A percentile compares a stretch with the other conserved stretches of the same genome.
Conservation (phyloP, 2,329 filamentous ascomycete genomes). For the Trichoderma sp. region DNA sequence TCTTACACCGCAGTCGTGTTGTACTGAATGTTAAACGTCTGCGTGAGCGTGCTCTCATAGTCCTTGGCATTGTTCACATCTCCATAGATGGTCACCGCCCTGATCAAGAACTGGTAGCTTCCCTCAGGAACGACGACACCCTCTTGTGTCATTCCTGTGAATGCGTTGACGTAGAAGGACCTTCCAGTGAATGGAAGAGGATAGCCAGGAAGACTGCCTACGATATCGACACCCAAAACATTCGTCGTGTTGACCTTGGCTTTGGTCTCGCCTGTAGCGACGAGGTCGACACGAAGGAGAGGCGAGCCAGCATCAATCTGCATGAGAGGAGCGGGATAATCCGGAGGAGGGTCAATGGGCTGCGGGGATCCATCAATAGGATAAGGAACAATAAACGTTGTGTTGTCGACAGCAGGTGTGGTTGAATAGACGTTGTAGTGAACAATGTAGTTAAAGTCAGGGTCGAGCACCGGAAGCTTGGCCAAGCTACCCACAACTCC, state of each 20-base stretch:
- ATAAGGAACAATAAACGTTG: neutral
- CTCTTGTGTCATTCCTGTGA: slow-evolving; percentile 4
- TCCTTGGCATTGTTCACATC: neutral
- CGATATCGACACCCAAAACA: neutral
- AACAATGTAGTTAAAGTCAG: slow-evolving; percentile 1
- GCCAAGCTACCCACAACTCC: slow-evolving; percentile 36
- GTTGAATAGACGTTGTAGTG: neutral
- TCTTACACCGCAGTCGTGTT: neutral
- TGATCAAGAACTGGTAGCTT: neutral
- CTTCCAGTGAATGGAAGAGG: neutral
- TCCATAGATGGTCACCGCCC: neutral
- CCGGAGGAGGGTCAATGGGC: neutral
- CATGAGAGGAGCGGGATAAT: neutral
- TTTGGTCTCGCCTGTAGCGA: neutral
- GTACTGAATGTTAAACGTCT: neutral
- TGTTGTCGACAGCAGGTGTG: neutral
- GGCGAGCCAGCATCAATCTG: slow-evolving; percentile 1
- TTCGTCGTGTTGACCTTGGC: slow-evolving; percentile 10
- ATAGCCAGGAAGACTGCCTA: neutral
- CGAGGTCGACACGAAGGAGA: neutral
- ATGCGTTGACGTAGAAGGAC: neutral
- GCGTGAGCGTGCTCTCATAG: neutral
- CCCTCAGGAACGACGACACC: neutral
- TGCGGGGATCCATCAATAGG: neutral
- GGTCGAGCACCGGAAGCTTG: neutral